Evolutionary conservation across 2,329 filamentous ascomycete species (phyloP), one percentile per base, ranked within the genome.

Genomic region (Drechslerella coelobrocha): DNA sequence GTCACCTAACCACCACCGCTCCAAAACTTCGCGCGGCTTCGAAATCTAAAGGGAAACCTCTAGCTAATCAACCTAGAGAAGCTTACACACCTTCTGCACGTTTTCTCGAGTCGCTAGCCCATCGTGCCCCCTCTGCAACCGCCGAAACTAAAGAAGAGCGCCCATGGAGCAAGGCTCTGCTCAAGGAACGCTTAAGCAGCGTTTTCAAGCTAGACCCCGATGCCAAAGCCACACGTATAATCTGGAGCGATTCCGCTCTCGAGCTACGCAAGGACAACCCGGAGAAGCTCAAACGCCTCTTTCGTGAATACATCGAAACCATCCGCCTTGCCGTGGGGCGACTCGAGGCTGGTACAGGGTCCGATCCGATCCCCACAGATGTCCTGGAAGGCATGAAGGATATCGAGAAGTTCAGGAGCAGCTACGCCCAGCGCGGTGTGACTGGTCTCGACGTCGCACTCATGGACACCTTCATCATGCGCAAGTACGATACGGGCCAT

Each of bases 381-480:
- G 29, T 71, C 7, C 47, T 50, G 12, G 34, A 50, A 29, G 39
- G 53, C 6, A 21, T 41, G 2, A 47, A 50, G 27, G 47, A 63
- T 39, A 23, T 71, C 1, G 47, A 63, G 21, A 14, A n/a, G 19
- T 71, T 71, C 34, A 53, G 60, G 48, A 71, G 47, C 24, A 71
- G 61, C 43, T 71, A 71, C 47, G 24, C 59, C 2, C 66, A 71
- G 24, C 59, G 59, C 19, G 66, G 66, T 10, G 26, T 63, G 19
- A 56, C 59, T 5, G 47, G 59, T 14, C 27, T 71, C 2, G 66
- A 71, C 26, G 59, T 71, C 8, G 66, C 59, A 21, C 57, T 71
- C 14, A 71, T 71, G 66, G 66, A 71, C 37, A 71, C 51, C 2
- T 71, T 71, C 17, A 63, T 63, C n/a, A 63, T 63, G 59, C 48